phyloP scores from a whole-genome alignment of 108 stramenopile species.

The Pseudonitzschia multistriata region DNA sequence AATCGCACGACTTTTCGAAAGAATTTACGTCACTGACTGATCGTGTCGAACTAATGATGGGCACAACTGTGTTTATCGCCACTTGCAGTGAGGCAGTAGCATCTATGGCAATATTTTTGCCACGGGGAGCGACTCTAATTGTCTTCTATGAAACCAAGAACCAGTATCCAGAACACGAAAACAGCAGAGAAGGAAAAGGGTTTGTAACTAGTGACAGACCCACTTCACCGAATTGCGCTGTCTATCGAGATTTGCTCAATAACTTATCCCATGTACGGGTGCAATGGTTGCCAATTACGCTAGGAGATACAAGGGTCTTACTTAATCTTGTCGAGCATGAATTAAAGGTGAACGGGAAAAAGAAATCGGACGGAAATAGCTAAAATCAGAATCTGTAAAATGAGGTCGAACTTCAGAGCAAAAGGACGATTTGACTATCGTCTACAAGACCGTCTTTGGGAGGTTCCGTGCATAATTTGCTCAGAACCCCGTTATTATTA shows the following conservation, averaged over 20 bases:
- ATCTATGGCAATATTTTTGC: constrained; percentile 53
- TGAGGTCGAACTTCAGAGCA: too few relatives aligned
- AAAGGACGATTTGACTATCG: too few relatives aligned
- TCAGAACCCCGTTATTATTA: too few relatives aligned
- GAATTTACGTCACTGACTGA: background rate
- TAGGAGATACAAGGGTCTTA: constrained; percentile 30
- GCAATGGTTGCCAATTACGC: constrained; percentile 50
- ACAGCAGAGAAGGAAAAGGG: constrained; percentile 2
- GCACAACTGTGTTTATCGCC: constrained; percentile 21
- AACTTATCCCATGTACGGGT: constrained; percentile 46
- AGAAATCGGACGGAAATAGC: background rate
- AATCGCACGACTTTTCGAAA: constrained; percentile 10
- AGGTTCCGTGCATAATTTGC: too few relatives aligned
- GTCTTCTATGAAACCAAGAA: constrained; percentile 22
- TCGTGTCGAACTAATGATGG: constrained; percentile 13
- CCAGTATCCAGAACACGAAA: too few relatives aligned
- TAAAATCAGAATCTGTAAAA: background rate
- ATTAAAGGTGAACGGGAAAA: background rate
- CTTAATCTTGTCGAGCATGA: constrained; percentile 25
- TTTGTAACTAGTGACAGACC: constrained; percentile 1
- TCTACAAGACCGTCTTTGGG: too few relatives aligned
- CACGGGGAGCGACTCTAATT: constrained; percentile 47
- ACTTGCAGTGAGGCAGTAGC: constrained; percentile 16
- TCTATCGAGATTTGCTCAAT: constrained; percentile 54
- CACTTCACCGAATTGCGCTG: background rate